phyloP scores from a whole-genome alignment of 768 basidiomycete species.

The Leccinum aurantiacum region DNA sequence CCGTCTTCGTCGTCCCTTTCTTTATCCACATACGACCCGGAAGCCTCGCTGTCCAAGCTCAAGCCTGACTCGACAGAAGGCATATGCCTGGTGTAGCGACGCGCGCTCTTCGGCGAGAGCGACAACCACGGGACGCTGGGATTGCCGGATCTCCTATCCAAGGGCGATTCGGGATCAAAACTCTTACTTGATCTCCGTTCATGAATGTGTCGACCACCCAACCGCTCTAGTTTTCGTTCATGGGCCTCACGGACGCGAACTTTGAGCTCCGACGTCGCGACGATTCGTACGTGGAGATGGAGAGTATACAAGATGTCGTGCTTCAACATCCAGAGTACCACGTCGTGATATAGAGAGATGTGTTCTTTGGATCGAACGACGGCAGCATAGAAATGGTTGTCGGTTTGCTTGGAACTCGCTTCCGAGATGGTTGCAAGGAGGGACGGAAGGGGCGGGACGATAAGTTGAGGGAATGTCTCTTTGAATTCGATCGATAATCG shows the following conservation, averaged over 20 bases:
- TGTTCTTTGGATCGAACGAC: conserved; percentile 69
- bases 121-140: conserved; percentile 47
- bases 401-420: conserved; percentile 58
- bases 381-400: conserved; percentile 78
- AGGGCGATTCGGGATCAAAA: conserved; percentile 22
- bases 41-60: conserved; percentile 37
- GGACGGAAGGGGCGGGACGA: conserved; percentile 67
- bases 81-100: conserved; percentile 44
- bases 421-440: conserved; percentile 77
- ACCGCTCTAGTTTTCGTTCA: conserved; percentile 37
- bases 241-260: conserved; percentile 53
- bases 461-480: conserved; percentile 53
- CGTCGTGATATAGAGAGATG: conserved; percentile 72
- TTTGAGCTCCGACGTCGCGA: conserved; percentile 78
- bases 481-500: conserved; percentile 61
- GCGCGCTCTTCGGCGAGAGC: conserved; percentile 53
- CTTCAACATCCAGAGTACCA: conserved; percentile 89
- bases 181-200: conserved; percentile 22
- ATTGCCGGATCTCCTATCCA: conserved; percentile 13
- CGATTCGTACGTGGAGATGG: conserved; percentile 82
- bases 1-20: conserved; percentile 32
- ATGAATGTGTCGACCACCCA: conserved; percentile 15
- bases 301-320: conserved; percentile 81
- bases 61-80: conserved; percentile 48
- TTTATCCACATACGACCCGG: conserved; percentile 30